Percentiles rank a stretch among this genome's conserved stretches.
phyloP scores from a whole-genome alignment of 371 early-diverging fungal species.

The Lichtheimia ramosa region DNA sequence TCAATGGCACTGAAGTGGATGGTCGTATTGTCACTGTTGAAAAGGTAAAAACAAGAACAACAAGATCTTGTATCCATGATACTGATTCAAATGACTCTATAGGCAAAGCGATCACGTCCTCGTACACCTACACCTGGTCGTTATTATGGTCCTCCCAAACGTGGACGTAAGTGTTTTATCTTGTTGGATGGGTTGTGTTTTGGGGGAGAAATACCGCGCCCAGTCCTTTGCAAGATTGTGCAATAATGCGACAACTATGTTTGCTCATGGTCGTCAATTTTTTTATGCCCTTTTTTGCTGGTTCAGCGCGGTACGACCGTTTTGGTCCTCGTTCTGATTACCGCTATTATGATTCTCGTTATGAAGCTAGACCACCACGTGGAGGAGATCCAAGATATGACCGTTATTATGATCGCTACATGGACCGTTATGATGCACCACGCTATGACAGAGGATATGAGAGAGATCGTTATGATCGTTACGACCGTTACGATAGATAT shows the following conservation, averaged over 20 bases:
- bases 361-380: constrained; percentile 30
- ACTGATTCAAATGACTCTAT: not conserved
- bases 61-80: constrained; percentile 32
- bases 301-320: constrained; percentile 17
- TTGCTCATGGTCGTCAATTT: constrained; percentile 22
- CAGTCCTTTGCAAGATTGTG: too few relatives aligned
- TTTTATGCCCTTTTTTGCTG: not conserved
- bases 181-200: not conserved
- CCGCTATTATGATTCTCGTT: constrained; percentile 23
- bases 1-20: constrained; percentile 71
- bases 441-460: constrained; percentile 51
- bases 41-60: constrained; percentile 50
- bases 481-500: constrained; percentile 45
- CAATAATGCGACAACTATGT: constrained; percentile 15
- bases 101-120: constrained; percentile 74
- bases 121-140: constrained; percentile 88
- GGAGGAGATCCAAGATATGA: constrained; percentile 45
- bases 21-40: constrained; percentile 77
- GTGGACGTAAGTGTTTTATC: constrained; percentile 34
- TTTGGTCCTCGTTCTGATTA: constrained; percentile 19
- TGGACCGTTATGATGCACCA: constrained; percentile 58
- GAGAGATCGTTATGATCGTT: constrained; percentile 50
- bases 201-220: too few relatives aligned
- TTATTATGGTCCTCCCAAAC: constrained; percentile 83
- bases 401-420: constrained; percentile 53